Evolutionary conservation across 2,329 filamentous ascomycete species (phyloP).

Genomic region (Cryphonectria naterciae): DNA sequence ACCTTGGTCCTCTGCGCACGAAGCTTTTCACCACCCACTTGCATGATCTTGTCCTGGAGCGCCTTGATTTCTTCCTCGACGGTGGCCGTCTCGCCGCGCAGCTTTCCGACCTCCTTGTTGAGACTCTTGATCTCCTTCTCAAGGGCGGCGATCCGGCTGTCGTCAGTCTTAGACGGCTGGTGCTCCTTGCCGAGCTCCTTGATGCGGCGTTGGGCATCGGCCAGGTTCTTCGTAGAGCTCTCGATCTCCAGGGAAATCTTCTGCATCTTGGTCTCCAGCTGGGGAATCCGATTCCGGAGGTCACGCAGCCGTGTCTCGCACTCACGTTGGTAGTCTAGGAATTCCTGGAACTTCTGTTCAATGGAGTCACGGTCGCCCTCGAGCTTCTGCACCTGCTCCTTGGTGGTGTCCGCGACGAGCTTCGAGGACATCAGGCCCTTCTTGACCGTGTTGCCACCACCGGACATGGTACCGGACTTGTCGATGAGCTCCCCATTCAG

Average conservation of each 20-base stretch:
- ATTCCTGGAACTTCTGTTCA: constrained; percentile 80
- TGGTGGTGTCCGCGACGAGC: constrained; percentile 81
- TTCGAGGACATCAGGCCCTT: constrained; percentile 97
- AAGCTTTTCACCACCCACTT: constrained; percentile 91
- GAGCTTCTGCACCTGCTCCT: constrained; percentile 85
- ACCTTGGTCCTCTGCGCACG: constrained; percentile 89
- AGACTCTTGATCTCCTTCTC: constrained; percentile 78
- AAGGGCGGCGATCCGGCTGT: constrained; percentile 70
- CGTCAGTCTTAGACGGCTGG: constrained; percentile 79
- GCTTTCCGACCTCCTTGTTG: constrained; percentile 76
- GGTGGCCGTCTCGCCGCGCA: constrained; percentile 83
- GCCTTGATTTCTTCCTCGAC: constrained; percentile 92
- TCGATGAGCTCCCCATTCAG: constrained; percentile 95
- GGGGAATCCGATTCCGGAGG: constrained; percentile 77
- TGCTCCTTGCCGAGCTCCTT: constrained; percentile 83
- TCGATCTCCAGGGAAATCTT: constrained; percentile 89
- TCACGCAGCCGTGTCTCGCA: constrained; percentile 75
- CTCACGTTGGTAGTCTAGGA: constrained; percentile 82
- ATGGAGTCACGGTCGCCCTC: constrained; percentile 84
- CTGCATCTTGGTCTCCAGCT: constrained; percentile 86
- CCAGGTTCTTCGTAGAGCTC: constrained; percentile 81
- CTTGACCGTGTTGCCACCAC: constrained; percentile 88
- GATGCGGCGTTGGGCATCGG: constrained; percentile 81
- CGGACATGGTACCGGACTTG: constrained; percentile 98
- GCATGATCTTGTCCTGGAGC: constrained; percentile 97